Percentiles rank a stretch among this genome's conserved stretches.
Evolutionary conservation across 768 basidiomycete genomes (phyloP).

Genomic region (Obba rivulosa): DNA sequence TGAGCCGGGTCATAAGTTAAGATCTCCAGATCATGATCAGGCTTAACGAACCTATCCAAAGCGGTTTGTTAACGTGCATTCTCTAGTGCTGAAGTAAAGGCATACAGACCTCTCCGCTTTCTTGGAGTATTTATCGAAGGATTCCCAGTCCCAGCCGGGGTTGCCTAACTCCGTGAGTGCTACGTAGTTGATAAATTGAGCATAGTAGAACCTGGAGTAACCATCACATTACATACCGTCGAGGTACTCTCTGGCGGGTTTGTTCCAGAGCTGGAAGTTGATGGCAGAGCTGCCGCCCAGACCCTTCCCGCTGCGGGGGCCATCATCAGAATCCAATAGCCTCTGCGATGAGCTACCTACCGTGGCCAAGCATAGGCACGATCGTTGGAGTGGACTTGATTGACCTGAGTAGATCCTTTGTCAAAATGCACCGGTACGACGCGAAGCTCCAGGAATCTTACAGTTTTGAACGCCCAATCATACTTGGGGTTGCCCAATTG

Average conservation of each 20-base stretch:
- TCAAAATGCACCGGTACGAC: background rate
- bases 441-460: slow-evolving; percentile 1
- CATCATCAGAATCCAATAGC: background rate
- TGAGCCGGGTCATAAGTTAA: slow-evolving; percentile 4
- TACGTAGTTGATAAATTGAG: background rate
- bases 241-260: slow-evolving; percentile 23
- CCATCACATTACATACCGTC: slow-evolving; percentile 16
- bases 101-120: slow-evolving; percentile 31
- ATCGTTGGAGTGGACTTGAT: slow-evolving; percentile 1
- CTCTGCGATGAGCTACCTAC: background rate
- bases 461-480: slow-evolving; percentile 11
- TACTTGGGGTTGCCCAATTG: slow-evolving; percentile 10
- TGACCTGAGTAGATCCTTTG: background rate
- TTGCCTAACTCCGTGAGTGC: slow-evolving; percentile 43
- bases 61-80: background rate
- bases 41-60: slow-evolving; percentile 1
- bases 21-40: slow-evolving; percentile 3
- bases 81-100: background rate
- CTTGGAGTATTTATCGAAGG: slow-evolving; percentile 32
- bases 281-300: slow-evolving; percentile 38
- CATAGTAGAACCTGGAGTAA: background rate
- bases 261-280: slow-evolving; percentile 32
- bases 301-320: slow-evolving; percentile 17
- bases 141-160: slow-evolving; percentile 48
- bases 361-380: slow-evolving; percentile 1